Conservation (phyloP, 148 eudicot genomes). For the Polygonum maritimum region DNA sequence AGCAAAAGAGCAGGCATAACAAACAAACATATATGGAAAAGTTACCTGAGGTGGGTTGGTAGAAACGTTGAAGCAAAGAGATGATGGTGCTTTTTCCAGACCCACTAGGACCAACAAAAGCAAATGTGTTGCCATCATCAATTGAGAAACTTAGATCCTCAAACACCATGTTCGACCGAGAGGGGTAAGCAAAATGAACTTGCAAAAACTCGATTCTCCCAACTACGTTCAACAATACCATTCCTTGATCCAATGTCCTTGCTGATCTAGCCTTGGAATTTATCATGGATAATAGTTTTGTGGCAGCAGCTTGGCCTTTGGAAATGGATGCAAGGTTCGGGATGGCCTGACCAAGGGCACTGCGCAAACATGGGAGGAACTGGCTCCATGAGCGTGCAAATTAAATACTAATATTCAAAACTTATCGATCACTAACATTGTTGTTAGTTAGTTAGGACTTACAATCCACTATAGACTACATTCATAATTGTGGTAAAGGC, state of each 20-base stretch:
- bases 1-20: too few relatives aligned
- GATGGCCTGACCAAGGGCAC: slow-evolving; percentile 79
- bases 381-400: too few relatives aligned
- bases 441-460: slow-evolving; percentile 16
- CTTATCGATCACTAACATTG: neutral
- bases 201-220: slow-evolving; percentile 49
- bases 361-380: slow-evolving; percentile 10
- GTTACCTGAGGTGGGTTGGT: slow-evolving; percentile 53
- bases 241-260: slow-evolving; percentile 20
- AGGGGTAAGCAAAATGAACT: slow-evolving; percentile 55
- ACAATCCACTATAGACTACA: slow-evolving; percentile 69
- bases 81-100: slow-evolving; percentile 73
- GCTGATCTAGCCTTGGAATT: slow-evolving; percentile 23
- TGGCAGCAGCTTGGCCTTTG: slow-evolving; percentile 51
- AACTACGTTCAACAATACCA: slow-evolving; percentile 19
- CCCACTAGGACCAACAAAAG: slow-evolving; percentile 74
- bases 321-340: slow-evolving; percentile 62
- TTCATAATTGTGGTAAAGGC: slow-evolving; percentile 65
- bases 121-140: slow-evolving; percentile 49
- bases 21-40: too few relatives aligned
- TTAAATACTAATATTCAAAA: too few relatives aligned
- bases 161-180: slow-evolving; percentile 42
- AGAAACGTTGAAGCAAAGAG: slow-evolving; percentile 56
- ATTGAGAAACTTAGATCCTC: slow-evolving; percentile 43
- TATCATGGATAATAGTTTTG: slow-evolving; percentile 43